Evolutionary conservation across 1,139 yeast species (phyloP).

Genomic region (Yamadazyma blattariae): DNA sequence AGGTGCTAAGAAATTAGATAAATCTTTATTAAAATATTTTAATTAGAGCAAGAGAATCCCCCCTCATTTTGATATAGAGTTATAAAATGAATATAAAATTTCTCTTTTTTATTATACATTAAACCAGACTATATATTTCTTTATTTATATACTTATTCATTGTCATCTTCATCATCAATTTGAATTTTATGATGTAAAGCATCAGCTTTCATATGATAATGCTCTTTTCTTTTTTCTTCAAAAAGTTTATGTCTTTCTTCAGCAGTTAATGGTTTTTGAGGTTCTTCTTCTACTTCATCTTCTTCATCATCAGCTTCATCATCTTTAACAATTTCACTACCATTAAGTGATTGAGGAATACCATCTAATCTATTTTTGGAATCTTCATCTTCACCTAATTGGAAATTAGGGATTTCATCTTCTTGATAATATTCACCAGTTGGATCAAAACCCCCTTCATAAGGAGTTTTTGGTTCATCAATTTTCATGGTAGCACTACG

Average conservation of each 20-base stretch:
- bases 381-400: slow-evolving; percentile 38
- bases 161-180: slow-evolving; percentile 29
- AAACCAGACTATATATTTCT: not conserved
- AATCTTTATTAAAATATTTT: slow-evolving; percentile 37
- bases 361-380: slow-evolving; percentile 29
- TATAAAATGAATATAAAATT: not conserved
- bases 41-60: no score
- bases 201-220: slow-evolving; percentile 68
- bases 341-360: slow-evolving; percentile 28
- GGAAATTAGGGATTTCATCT: slow-evolving; percentile 52
- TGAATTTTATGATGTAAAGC: slow-evolving; percentile 40
- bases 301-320: slow-evolving; percentile 21
- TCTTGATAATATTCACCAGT: slow-evolving; percentile 76
- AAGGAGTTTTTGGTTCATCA: slow-evolving; percentile 97
- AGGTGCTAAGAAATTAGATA: slow-evolving; percentile 30
- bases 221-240: slow-evolving; percentile 74
- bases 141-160: slow-evolving; percentile 3
- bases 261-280: slow-evolving; percentile 41
- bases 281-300: slow-evolving; percentile 34
- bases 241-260: slow-evolving; percentile 66
- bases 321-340: slow-evolving; percentile 33
- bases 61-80: not conserved
- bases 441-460: slow-evolving; percentile 89
- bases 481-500: slow-evolving; percentile 77
- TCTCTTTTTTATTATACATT: no score